Percentiles rank a stretch among this genome's conserved stretches.
Conservation (phyloP, 495 filamentous ascomycete genomes). For the Pseudevernia furfuracea region DNA sequence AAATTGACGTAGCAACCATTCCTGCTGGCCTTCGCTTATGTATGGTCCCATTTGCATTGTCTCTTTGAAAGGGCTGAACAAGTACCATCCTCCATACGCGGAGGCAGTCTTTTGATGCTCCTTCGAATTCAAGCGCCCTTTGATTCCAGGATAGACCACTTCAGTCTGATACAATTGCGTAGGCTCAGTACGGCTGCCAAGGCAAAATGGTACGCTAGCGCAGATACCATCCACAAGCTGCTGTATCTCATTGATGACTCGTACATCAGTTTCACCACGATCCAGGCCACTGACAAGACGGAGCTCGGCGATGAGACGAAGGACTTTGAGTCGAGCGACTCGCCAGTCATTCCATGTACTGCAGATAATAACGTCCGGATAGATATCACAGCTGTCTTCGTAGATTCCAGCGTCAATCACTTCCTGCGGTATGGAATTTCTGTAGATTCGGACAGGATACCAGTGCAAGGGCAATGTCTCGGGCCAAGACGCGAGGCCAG, state of each 20-base stretch:
- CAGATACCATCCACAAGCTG: conserved; percentile 17
- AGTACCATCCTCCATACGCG: conserved; percentile 30
- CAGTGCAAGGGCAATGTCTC: conserved; percentile 12
- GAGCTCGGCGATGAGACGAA: conserved; percentile 14
- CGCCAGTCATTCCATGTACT: conserved; percentile 23
- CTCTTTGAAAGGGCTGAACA: conserved; percentile 24
- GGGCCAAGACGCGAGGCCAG: conserved; percentile 11
- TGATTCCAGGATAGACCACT: conserved; percentile 14
- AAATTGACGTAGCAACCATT: conserved; percentile 20
- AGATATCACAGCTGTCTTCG: conserved; percentile 20
- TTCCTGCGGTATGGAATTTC: conserved; percentile 8
- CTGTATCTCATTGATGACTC: conserved; percentile 10
- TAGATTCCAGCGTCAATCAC: conserved; percentile 20
- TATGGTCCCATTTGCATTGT: conserved; percentile 2
- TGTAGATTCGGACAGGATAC: conserved; percentile 8
- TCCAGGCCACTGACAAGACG: neutral
- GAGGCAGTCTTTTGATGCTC: conserved; percentile 20
- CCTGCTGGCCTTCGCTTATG: conserved; percentile 15
- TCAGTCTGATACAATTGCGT: conserved; percentile 11
- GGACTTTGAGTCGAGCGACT: conserved; percentile 17
- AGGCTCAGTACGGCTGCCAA: conserved; percentile 16
- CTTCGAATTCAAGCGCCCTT: conserved; percentile 9
- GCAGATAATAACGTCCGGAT: conserved; percentile 19
- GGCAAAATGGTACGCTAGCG: conserved; percentile 17
- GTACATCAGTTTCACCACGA: neutral